These are phyloP conservation scores for Zymoseptoria tritici DNA, from an alignment of 2,329 filamentous ascomycete genomes.

Conservation along the genomic window DNA sequence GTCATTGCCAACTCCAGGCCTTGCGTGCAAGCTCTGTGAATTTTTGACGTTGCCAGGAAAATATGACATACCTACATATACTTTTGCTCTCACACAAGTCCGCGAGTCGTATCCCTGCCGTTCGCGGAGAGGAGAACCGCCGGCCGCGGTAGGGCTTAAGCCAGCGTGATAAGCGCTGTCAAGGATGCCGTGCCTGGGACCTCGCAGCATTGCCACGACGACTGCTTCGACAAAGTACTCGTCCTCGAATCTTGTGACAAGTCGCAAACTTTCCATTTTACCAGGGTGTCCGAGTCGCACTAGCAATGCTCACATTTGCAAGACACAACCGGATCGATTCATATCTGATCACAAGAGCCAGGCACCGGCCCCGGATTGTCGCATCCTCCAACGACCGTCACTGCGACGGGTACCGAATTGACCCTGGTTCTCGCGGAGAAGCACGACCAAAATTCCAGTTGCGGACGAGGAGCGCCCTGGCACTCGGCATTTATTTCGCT, in stretches of 20 bases:
- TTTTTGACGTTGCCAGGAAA: not conserved
- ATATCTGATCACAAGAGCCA: not conserved
- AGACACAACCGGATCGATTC: not conserved
- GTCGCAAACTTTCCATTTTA: not conserved
- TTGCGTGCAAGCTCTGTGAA: not conserved
- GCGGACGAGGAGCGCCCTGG: constrained; percentile 4
- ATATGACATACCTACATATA: not conserved
- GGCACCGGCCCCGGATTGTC: not conserved
- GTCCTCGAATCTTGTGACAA: not conserved
- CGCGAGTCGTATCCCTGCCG: not conserved
- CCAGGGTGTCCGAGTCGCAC: not conserved
- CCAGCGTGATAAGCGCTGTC: not conserved
- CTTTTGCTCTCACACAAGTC: not conserved
- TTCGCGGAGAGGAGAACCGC: too few relatives aligned
- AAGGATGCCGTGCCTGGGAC: not conserved
- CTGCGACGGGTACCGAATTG: not conserved
- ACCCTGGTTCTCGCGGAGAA: not conserved
- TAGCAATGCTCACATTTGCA: not conserved
- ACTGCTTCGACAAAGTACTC: not conserved
- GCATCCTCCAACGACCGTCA: not conserved
- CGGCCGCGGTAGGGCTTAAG: too few relatives aligned
- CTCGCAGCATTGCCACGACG: not conserved
- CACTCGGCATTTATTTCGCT: constrained; percentile 7
- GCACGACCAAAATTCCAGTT: not conserved
- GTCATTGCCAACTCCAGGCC: not conserved